Evolutionary conservation across 2,329 filamentous ascomycete species (phyloP).

Genomic region (Mycocentrospora acerina): DNA sequence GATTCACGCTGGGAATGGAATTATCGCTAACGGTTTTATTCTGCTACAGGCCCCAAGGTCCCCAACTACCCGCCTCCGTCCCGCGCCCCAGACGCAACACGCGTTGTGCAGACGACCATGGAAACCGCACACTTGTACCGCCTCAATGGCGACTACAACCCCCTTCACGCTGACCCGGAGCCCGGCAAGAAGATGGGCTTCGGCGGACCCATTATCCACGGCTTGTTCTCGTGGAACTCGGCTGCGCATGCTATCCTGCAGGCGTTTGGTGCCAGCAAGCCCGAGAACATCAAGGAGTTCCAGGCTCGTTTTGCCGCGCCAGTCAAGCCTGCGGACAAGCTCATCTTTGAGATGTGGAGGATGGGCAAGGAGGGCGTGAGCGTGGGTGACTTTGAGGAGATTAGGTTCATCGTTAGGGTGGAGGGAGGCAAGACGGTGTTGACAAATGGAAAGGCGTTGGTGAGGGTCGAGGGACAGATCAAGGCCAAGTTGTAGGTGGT

Average conservation of each 20-base stretch:
- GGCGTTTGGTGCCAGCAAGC: conserved; percentile 72
- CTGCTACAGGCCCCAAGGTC: conserved; percentile 66
- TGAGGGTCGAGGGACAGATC: conserved; percentile 61
- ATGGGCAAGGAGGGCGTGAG: conserved; percentile 61
- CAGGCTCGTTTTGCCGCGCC: conserved; percentile 85
- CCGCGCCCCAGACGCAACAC: conserved; percentile 68
- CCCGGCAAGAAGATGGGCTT: conserved; percentile 89
- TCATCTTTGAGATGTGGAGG: conserved; percentile 79
- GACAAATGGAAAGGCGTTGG: conserved; percentile 80
- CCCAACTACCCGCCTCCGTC: conserved; percentile 76
- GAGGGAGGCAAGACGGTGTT: conserved; percentile 81
- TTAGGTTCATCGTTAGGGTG: conserved; percentile 77
- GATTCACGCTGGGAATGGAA: no score
- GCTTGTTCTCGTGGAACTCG: conserved; percentile 84
- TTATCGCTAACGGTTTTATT: no score
- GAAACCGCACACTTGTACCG: conserved; percentile 66
- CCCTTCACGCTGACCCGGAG: conserved; percentile 83
- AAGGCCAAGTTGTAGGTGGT: conserved; percentile 41
- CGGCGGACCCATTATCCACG: conserved; percentile 85
- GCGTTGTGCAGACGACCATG: conserved; percentile 68
- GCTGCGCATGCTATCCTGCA: conserved; percentile 73
- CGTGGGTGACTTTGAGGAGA: conserved; percentile 70
- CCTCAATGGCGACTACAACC: conserved; percentile 93
- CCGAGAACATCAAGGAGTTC: conserved; percentile 82
- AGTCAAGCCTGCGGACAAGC: conserved; percentile 79